Evolutionary conservation across 2,329 filamentous ascomycete species (phyloP), one percentile per base, ranked within the genome.

Genomic region (Colletotrichum truncatum): DNA sequence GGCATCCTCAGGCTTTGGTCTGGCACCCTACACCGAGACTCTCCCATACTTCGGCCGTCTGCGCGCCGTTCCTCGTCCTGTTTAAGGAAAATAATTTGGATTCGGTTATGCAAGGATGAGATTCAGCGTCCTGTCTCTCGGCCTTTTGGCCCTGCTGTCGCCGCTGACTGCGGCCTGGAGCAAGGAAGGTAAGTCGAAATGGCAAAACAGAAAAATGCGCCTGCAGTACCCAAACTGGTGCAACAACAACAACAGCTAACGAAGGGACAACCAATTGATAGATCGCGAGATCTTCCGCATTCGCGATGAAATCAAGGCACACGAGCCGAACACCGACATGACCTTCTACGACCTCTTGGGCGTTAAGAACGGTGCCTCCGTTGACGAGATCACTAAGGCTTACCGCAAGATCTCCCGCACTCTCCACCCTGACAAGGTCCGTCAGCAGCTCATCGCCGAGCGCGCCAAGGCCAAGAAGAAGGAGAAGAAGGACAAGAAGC

Each of bases 261-360:
- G 26, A n/a, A 48, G 16, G 14, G 10, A 21, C 16, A 21, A 16
- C 18, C 25, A 21, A 26, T 53, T 6, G 52, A 38, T 73, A 97
- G 96, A 99, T 81, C 93, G 97, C 76, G 96, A 99, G 81, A 98
- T 99, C 82, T 99, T 99, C 84, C 92, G 94, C 72, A 86, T 99
- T 68, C 91, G 91, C 74, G 94, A 98, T 81, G 96, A 98, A 77
- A 87, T 99, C 60, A 82, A 87, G 66, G 81, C 88, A 45, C 83
- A 89, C 69, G 93, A 98, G 77, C 61, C 74, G 32, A 94, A 96
- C 63, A 74, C 84, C 54, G 90, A 92, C 68, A 86, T 93, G 66
- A 96, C 93, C 72, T 99, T 99, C 81, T 99, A 99, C 87, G 91
- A 97, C 76, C 96, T 97, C 80, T 84, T 99, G 68, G 94, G 91